Conservation (phyloP, 345 rosid species). For the Camelina laxa region DNA sequence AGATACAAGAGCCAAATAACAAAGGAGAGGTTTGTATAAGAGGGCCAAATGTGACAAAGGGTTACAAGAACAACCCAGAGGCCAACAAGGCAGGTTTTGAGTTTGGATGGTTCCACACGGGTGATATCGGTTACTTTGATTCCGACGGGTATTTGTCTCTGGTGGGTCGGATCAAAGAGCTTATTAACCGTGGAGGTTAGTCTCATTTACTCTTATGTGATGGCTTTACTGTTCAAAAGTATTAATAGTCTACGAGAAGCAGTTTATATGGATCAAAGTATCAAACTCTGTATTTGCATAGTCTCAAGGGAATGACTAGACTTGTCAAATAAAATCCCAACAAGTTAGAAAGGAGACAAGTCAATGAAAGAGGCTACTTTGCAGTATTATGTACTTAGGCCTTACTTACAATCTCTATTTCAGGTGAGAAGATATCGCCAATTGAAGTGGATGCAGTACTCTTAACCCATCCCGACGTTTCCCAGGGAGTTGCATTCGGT, state of each 20-base stretch:
- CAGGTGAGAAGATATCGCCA: constrained; percentile 98
- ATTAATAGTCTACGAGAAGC: not conserved
- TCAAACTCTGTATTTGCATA: not conserved
- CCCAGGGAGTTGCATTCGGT: constrained; percentile 86
- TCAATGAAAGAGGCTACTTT: constrained; percentile 30
- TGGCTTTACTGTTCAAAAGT: constrained; percentile 24
- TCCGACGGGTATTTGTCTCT: constrained; percentile 84
- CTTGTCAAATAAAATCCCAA: constrained; percentile 10
- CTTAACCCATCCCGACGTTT: constrained; percentile 70
- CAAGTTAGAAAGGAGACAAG: constrained; percentile 22
- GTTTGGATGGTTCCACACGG: constrained; percentile 97
- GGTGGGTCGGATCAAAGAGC: constrained; percentile 96
- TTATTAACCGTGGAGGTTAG: constrained; percentile 95
- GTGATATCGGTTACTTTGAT: constrained; percentile 80
- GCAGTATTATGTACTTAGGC: not conserved
- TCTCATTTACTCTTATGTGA: constrained; percentile 19
- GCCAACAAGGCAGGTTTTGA: constrained; percentile 80
- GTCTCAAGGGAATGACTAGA: not conserved
- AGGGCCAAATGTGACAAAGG: constrained; percentile 89
- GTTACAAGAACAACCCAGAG: constrained; percentile 88
- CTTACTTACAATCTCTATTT: constrained; percentile 1
- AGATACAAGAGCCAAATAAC: constrained; percentile 47
- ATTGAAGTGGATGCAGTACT: constrained; percentile 91
- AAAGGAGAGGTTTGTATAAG: constrained; percentile 86
- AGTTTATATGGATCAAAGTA: not conserved